Evolutionary conservation across 805 yeast species (phyloP), one percentile per base, ranked within the genome.

Genomic region (Candida yuanshanica): DNA sequence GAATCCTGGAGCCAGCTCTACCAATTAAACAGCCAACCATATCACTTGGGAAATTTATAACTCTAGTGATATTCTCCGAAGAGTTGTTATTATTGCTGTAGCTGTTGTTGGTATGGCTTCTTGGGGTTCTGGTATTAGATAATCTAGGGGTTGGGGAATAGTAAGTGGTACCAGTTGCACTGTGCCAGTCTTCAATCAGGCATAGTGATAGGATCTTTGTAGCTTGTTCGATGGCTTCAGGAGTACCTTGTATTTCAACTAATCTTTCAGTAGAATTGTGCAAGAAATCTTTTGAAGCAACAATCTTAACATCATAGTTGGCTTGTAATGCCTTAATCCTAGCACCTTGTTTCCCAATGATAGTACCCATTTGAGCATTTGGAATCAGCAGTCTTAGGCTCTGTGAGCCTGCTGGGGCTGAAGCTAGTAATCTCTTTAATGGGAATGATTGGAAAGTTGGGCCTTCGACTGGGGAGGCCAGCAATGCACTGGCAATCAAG

Each of bases 21-120:
- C 96, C 96, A 52, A 89, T 86, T 41, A 89, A 70, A 38, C 95
- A 91, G 33, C 96, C 96, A 35, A 89, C 95, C 66, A 80, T 79
- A 45, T 80, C 86, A 50, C 83, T 81, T 29, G 95, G 87, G 57
- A 87, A 83, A 22, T 75, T 67, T 16, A 79, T 65, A 3, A 70
- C 62, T 33, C 73, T 72, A 7, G 75, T 50, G 14, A 52, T 26
- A 20, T 33, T 47, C 12, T 41, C 46, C 39, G 65, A 20, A 11
- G 25, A 58, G 43, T 51, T 57, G 33, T 60, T 57, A 37, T 51
- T 42, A 38, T 37, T 38, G 32, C 33, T 37, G 39, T 35, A 18
- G 27, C 17, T 17, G 31, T 17, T 39, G 25, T 34, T 38, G 38
- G 42, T 40, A 17, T 29, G 18, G 29, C 23, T 29, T 9, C 42